Evolutionary conservation across 202 grass and related monocot genomes (phyloP).

Genomic region (Dendrocalamus latiflorus): DNA sequence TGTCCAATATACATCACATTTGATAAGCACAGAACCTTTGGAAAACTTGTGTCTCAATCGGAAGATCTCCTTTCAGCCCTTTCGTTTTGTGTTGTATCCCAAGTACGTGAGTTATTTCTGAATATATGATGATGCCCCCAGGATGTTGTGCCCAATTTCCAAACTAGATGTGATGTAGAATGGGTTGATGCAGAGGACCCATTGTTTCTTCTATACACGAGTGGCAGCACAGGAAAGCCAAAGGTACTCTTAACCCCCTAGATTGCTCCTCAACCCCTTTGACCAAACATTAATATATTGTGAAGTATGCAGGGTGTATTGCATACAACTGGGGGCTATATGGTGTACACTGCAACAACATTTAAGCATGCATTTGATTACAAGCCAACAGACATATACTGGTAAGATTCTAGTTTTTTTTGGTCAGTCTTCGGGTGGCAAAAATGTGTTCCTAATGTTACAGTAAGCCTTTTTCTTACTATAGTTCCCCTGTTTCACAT

Average conservation of each 20-base stretch:
- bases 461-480: conserved; percentile 12
- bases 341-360: conserved; percentile 88
- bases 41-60: neutral
- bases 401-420: conserved; percentile 40
- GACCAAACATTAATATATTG: conserved; percentile 12
- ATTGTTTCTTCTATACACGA: conserved; percentile 96
- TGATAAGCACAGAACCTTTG: neutral
- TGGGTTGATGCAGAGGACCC: conserved; percentile 99
- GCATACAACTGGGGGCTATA: conserved; percentile 97
- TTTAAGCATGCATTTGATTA: conserved; percentile 98
- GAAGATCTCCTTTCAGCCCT: neutral
- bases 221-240: conserved; percentile 96
- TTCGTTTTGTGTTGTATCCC: neutral
- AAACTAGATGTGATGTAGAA: conserved; percentile 75
- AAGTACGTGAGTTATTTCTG: neutral
- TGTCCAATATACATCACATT: neutral
- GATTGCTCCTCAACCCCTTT: conserved; percentile 5
- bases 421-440: neutral
- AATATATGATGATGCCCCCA: conserved; percentile 15
- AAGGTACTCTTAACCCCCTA: conserved; percentile 53
- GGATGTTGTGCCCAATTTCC: conserved; percentile 80
- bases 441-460: neutral
- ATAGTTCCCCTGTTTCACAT: conserved; percentile 31
- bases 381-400: conserved; percentile 88
- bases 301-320: conserved; percentile 76